Percentiles rank a stretch among this genome's conserved stretches.
Evolutionary conservation across 2,329 filamentous ascomycete species (phyloP).

Genomic region (Fusarium torreyae): DNA sequence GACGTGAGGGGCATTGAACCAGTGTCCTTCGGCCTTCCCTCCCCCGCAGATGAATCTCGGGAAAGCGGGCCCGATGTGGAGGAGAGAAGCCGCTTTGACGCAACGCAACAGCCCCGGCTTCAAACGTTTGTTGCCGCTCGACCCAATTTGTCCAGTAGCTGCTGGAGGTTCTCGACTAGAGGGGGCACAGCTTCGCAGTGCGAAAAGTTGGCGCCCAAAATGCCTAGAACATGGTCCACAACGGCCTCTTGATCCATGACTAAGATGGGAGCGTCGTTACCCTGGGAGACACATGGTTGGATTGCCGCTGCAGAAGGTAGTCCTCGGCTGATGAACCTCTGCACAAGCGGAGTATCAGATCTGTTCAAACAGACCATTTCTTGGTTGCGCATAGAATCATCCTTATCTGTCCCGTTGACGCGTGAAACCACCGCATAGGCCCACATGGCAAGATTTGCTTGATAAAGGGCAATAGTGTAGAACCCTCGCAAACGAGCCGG

Average conservation of each 20-base stretch:
- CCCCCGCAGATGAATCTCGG: too few relatives aligned
- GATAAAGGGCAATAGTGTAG: constrained; percentile 3
- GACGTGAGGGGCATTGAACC: too few relatives aligned
- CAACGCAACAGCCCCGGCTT: too few relatives aligned
- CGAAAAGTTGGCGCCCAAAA: neutral
- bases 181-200: neutral
- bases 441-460: constrained; percentile 5
- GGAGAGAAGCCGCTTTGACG: neutral
- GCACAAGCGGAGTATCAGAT: neutral
- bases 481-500: neutral
- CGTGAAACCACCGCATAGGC: constrained; percentile 1
- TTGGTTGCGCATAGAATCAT: fast-evolving
- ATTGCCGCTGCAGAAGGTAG: neutral
- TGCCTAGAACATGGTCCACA: neutral
- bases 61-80: neutral
- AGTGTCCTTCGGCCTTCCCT: too few relatives aligned
- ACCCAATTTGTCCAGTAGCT: constrained; percentile 3
- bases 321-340: constrained; percentile 2
- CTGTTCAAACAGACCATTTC: neutral
- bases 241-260: neutral
- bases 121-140: neutral
- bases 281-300: neutral
- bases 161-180: constrained; percentile 6
- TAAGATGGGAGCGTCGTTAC: neutral
- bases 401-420: neutral